Base-by-base conservation (phyloP, 352 stramenopile genomes). In the Globisporangium parvum region DNA sequence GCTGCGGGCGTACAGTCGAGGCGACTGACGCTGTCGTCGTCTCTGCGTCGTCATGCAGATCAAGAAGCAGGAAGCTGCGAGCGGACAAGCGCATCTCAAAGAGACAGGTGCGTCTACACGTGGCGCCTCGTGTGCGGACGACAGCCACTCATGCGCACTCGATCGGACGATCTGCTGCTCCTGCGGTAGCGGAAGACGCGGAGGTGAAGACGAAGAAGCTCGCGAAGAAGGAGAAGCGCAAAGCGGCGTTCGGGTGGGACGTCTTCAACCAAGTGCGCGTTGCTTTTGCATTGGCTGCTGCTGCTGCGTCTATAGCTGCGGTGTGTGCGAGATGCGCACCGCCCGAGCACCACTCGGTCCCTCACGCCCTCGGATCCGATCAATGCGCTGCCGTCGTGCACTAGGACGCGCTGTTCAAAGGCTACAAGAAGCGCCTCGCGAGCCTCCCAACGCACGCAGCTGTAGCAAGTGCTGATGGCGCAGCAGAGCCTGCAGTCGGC, bases 171-270 rank as follows among this genome's bases (percentile, higher is more conserved):
- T 42, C 55, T 21, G 53, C 3, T n/a, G 8, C 35, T 21, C 49
- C 3, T n/a, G 8, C 35, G 47, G 37, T 31, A 87, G 80, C 80
- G 20, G 71, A 85, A 33, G 66, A 77, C 10, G 80, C 78, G 9
- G 66, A 73, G 18, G 41, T 59, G 10, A 90, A 89, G 42, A 55
- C 69, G 3, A 90, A 88, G 65, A 90, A 88, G 44, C 62, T 67
- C 14, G 60, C 55, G 12, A 85, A 89, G 62, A 93, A 93, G 59
- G 72, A 82, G 44, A 93, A 93, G 64, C 68, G 78, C 50, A 85
- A 88, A 60, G 80, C 82, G 12, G 82, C 82, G 1, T 93, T 93
- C 48, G 82, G 82, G 24, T 93, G 82, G 82, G 82, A 93, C 52
- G 82, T 87, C 6, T 93, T 93, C 55, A 93, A 93, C 53, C 80